phyloP scores from a whole-genome alignment of 1,139 yeast genomes.

The Pichia sorboxylosa region DNA sequence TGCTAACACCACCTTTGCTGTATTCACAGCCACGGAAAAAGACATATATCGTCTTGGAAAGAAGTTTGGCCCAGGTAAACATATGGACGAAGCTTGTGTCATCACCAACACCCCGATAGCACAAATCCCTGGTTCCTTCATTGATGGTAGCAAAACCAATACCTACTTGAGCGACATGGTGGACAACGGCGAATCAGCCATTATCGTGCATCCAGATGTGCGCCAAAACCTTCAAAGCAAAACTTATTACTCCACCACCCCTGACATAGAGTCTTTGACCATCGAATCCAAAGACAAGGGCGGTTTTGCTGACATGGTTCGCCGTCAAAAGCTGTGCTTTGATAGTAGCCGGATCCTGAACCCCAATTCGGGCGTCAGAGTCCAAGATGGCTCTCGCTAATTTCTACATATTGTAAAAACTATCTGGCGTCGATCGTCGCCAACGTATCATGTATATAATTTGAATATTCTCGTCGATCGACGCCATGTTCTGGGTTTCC shows the following conservation, averaged over 20 bases:
- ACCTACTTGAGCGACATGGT: neutral
- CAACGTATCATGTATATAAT: too few species aligned
- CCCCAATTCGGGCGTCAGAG: conserved; percentile 1
- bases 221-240: neutral
- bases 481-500: too few species aligned
- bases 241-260: neutral
- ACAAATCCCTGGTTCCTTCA: neutral
- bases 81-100: neutral
- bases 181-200: neutral
- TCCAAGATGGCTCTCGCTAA: too few species aligned
- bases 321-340: conserved; percentile 9
- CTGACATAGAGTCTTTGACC: neutral
- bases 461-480: too few species aligned
- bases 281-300: neutral
- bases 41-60: conserved; percentile 3
- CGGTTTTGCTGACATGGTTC: neutral
- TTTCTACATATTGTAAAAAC: too few species aligned
- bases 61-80: conserved; percentile 4
- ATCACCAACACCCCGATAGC: neutral
- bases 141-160: neutral
- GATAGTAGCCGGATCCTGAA: conserved; percentile 8
- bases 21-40: conserved; percentile 7
- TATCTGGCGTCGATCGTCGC: too few species aligned
- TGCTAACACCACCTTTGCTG: conserved; percentile 12
- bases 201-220: neutral